Base-by-base conservation (phyloP, 305 asterid genomes). In the Fraxinus albicans region DNA sequence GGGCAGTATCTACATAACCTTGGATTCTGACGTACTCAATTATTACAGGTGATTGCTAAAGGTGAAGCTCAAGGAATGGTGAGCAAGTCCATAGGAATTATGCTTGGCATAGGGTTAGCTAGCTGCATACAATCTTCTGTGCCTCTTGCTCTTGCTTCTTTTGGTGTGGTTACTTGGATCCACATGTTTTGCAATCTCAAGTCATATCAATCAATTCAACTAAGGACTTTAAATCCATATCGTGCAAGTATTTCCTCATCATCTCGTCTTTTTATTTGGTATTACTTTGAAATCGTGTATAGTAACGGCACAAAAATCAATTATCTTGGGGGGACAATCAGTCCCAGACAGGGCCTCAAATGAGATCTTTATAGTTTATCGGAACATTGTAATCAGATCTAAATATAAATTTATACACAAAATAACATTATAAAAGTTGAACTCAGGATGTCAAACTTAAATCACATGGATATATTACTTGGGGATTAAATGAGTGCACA, bases 11-110 rank as follows among this genome's bases (percentile, higher is more conserved):
- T 77, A 73, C 38, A 34, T 25, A 55, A 36, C 72, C 77, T 36
- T 25, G 81, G 53, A 69, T 85, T 79, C 82, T 82, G 67, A 87
- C 40, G 77, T 84, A 50, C 38, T 83, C 55, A 72, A 38, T 77
- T 76, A 34, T 87, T 81, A 74, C 93, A 96, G 98, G 98, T 96
- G 80, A 96, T 96, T 89, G 99, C 99, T n/a, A 94, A 94, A 89
- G 98, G 99, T 86, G 99, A 96, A 90, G 98, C 98, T 87, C 99
- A 94, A 87, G 99, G 99, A 86, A 96, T 96, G 99, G 96, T 96
- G 93, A 96, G 98, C 98, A 96, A 94, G 89, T 93, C 94, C 83
- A 69, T 94, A 38, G 99, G 99, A 81, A 96, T 96, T 77, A 85
- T 87, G 94, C 94, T 94, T 76, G 99, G 98, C 89, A 96, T 96